phyloP scores from a whole-genome alignment of 2,329 filamentous ascomycete genomes.

The Sclerotinia spermophila region DNA sequence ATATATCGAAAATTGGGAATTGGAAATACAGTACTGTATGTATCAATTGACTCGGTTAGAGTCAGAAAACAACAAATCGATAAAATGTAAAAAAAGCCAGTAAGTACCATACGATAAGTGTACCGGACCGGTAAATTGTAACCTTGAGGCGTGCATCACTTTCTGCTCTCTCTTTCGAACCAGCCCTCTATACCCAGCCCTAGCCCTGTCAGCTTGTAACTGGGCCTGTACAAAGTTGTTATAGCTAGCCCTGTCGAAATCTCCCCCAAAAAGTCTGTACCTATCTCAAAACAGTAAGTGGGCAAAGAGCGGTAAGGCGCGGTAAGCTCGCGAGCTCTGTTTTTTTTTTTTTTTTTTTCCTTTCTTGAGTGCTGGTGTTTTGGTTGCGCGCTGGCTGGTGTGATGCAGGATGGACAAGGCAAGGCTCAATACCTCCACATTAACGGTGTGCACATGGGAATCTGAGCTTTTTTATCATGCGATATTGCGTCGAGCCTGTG shows the following conservation, averaged over 20 bases:
- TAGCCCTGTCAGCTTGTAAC: not conserved
- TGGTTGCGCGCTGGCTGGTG: constrained; percentile 4
- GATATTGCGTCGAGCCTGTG: not conserved
- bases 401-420: not conserved
- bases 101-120: no score
- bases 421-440: not conserved
- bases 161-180: not conserved
- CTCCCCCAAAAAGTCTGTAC: not conserved
- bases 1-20: not conserved
- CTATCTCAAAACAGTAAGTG: not conserved
- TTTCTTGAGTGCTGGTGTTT: not conserved
- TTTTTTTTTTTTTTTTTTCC: not conserved
- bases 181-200: no score
- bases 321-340: not conserved
- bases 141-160: not conserved
- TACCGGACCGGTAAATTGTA: constrained; percentile 1
- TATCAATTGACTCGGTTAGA: not conserved
- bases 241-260: not conserved
- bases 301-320: constrained; percentile 5
- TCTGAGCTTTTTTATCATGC: not conserved
- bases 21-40: not conserved
- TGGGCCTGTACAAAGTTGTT: not conserved
- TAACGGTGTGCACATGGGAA: not conserved
- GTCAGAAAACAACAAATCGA: not conserved
- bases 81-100: not conserved